Base-by-base conservation (phyloP, 768 basidiomycete genomes). In the Hericium coralloides region DNA sequence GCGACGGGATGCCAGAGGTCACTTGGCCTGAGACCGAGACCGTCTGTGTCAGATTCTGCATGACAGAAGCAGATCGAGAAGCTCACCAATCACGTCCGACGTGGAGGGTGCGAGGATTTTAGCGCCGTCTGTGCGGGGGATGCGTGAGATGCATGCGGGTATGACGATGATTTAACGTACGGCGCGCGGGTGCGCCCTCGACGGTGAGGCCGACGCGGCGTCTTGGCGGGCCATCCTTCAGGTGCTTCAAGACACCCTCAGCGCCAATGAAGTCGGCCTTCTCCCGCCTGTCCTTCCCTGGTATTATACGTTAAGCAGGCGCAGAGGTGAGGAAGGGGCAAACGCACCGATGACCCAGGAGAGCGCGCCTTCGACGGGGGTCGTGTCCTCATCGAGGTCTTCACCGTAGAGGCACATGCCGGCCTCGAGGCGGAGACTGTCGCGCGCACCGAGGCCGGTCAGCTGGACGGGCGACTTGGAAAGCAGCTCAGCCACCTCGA, bases 361-460 rank as follows among this genome's bases (percentile, higher is more conserved):
- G 49, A 99, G 74, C 10, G 88, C 95, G 2, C 92, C 97, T 71
- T 98, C 95, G 2, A 97, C 83, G 0, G 93, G 92, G 0, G 83
- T 83, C 2, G 87, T 91, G 47, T 75, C 74, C 70, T 98, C 95
- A 68, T 95, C 88, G 15, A 98, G 74, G 65, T 98, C 95, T 63
- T 92, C 85, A 0, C 97, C 97, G 66, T 98, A 97, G 36, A 99
- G 75, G 70, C 95, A 98, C 84, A 98, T 87, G 12, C 95, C 95
- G 0, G 95, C 95, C 71, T 98, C 97, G 43, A 98, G 75, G 22
- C 95, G 82, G n/a, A 99, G 74, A 60, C 88, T 92, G 68, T 98
- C 97, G 38, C 97, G 80, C 3, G 95, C 92, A 25, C 92, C 95
- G 4, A 99, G 81, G 14, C 97, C 95, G 0, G 89, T 85, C 5